Base-by-base conservation (phyloP, 768 basidiomycete genomes). In the Trichaptum fuscoviolaceum region DNA sequence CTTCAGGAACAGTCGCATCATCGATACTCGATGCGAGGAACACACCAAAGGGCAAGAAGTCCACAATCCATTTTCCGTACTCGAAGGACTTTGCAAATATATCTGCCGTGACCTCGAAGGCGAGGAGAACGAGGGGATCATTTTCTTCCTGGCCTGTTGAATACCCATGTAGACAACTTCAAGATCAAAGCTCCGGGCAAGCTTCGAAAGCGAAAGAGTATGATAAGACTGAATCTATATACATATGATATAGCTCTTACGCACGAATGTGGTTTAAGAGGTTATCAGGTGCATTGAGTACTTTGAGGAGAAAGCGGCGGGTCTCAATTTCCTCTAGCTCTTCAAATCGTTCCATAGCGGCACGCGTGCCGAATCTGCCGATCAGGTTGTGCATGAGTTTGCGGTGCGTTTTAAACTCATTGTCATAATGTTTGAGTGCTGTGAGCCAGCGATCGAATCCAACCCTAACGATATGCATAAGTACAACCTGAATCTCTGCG, bases 251-350 rank as follows among this genome's bases (percentile, higher is more conserved):
- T n/a, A n/a, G n/a, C n/a, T n/a, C 77, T 59, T 63, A 81, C 81
- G 76, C 75, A 17, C 83, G 79, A 58, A 84, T 70, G 35, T 82
- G 77, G 2, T 75, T 69, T 0, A 74, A 70, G 2, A 85, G 71
- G 18, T 77, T 74, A 1, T 72, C 70, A 0, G 83, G 81, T 15
- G 80, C 75, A 0, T 74, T 72, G 5, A 79, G 73, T 6, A 83
- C 72, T 0, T 79, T 79, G 18, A 75, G 71, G n/a, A 85, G 71
- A 73, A 84, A 83, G n/a, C 73, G 73, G 6, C 73, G 77, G 0
- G 82, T 80, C 63, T 84, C 82, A 0, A 71, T 58, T 67, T 83
- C 79, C 64, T 84, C 76, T 34, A 78, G 69, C 1, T 70, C 63
- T 27, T 76, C 73, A 69, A 77, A 82, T 20, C 70, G 68, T 9